Base-by-base conservation (phyloP, 2,329 filamentous ascomycete species). In the Monilinia laxa region DNA sequence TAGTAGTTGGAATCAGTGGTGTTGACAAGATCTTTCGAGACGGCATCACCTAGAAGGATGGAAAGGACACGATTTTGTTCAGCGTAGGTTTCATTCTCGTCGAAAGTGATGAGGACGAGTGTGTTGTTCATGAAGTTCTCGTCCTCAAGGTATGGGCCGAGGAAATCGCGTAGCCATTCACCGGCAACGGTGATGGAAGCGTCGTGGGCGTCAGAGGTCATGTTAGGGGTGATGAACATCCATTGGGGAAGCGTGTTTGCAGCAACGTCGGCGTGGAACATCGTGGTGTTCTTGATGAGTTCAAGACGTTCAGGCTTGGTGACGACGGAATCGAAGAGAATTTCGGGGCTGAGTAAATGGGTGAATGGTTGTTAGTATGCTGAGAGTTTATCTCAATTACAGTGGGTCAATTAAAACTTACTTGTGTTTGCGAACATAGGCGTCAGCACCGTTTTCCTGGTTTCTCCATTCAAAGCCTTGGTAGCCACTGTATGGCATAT, bases 401-500 rank as follows among this genome's bases (percentile, higher is more conserved):
- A 35, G 12, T 12, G 25, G n/a, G 23, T 25, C 7, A 12, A 2
- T 42, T 58, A 20, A 25, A 47, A 74, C 79, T 55, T 80, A 82
- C 75, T 93, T 92, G 80, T 95, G 91, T 80, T 95, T 94, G 75
- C 92, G 87, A 10, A 94, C 90, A 75, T 95, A 95, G 79, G 89
- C 86, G 73, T 93, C 90, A 59, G 84, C 82, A 40, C 85, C 84
- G 3, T 84, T 90, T 71, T 85, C 69, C 70, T 86, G 86, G 77
- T 92, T 92, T 66, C 85, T 81, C 76, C 81, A 91, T 0, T 79
- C 80, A 47, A 77, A 77, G 31, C 90, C 90, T 76, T 91, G 83
- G 78, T 86, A 94, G 16, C 91, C 91, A 2, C 85, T 82, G 78
- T 87, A 92, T 2, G 91, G 91, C 82, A 90, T 83, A 73, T 91